Evolutionary conservation across 31 red algal species (phyloP).

Genomic region (Bonnemaisonia californica): DNA sequence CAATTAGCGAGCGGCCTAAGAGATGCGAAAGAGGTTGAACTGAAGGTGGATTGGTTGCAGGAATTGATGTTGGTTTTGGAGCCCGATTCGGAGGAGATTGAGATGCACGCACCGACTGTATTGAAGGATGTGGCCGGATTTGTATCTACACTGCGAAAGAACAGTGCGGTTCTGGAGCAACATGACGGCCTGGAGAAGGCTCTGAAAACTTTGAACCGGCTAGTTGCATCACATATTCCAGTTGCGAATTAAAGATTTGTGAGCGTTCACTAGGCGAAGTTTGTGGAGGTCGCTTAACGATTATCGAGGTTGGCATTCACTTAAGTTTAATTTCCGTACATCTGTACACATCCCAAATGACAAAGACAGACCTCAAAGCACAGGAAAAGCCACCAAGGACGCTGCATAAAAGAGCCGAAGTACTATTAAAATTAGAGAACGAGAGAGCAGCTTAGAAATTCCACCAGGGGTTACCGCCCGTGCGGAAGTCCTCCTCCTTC

Average conservation of each 20-base stretch:
- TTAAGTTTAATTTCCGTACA: not conserved
- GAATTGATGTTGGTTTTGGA: constrained; percentile 73
- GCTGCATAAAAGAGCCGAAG: constrained; percentile 8
- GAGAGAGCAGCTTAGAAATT: constrained; percentile 52
- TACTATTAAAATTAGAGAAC: constrained; percentile 13
- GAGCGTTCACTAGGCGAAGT: not conserved
- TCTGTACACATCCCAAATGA: no score
- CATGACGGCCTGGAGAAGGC: constrained; percentile 55
- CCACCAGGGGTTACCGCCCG: constrained; percentile 87
- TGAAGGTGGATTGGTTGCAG: constrained; percentile 74
- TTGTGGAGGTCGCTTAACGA: constrained; percentile 16
- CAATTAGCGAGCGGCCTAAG: constrained; percentile 48
- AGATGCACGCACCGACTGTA: constrained; percentile 24
- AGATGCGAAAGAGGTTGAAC: constrained; percentile 41
- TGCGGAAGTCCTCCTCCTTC: constrained; percentile 98
- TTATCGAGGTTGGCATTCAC: not conserved
- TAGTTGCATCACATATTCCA: constrained; percentile 50
- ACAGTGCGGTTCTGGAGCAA: constrained; percentile 43
- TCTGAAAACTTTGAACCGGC: constrained; percentile 50
- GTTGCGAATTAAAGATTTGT: no score
- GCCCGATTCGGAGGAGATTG: constrained; percentile 63
- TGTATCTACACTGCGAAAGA: constrained; percentile 40
- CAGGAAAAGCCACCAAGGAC: not conserved
- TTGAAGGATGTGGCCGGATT: constrained; percentile 33
- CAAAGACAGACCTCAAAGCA: no score